phyloP scores from a whole-genome alignment of 106 monocot genomes.

The Allium sativum region DNA sequence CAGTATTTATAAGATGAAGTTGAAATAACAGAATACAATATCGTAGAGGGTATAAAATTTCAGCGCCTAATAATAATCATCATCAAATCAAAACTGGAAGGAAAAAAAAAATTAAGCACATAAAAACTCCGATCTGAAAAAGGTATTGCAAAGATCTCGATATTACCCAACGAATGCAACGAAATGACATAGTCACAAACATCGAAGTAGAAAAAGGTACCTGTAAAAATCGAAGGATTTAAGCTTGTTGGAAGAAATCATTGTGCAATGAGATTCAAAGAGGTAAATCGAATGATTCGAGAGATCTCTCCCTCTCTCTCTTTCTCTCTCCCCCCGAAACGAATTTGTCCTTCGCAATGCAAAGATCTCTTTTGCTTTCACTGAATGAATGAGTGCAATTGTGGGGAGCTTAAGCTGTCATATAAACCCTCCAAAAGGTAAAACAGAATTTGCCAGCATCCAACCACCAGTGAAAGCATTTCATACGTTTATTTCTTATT shows the following conservation, averaged over 20 bases:
- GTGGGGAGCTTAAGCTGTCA: too few relatives aligned
- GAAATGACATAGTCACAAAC: not conserved
- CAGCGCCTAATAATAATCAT: not conserved
- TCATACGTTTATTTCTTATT: too few relatives aligned
- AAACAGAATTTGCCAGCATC: too few relatives aligned
- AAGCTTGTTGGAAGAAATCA: slow-evolving; percentile 72
- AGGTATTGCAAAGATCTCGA: not conserved
- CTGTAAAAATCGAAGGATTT: slow-evolving; percentile 98
- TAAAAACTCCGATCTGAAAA: not conserved
- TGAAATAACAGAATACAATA: not conserved
- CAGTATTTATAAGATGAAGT: too few relatives aligned
- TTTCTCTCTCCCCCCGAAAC: too few relatives aligned
- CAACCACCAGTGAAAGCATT: too few relatives aligned
- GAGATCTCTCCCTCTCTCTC: too few relatives aligned
- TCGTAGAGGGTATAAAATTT: not conserved
- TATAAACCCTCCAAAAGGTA: too few relatives aligned
- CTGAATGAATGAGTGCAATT: too few relatives aligned
- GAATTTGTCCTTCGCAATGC: too few relatives aligned
- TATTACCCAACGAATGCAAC: not conserved
- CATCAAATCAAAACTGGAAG: not conserved
- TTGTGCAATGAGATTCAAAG: slow-evolving; percentile 13
- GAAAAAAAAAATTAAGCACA: not conserved
- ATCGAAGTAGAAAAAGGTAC: slow-evolving; percentile 14
- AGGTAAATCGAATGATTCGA: too few relatives aligned
- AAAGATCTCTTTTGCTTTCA: too few relatives aligned